Conservation (phyloP, 768 basidiomycete genomes). For the Butyriboletus loyo region DNA sequence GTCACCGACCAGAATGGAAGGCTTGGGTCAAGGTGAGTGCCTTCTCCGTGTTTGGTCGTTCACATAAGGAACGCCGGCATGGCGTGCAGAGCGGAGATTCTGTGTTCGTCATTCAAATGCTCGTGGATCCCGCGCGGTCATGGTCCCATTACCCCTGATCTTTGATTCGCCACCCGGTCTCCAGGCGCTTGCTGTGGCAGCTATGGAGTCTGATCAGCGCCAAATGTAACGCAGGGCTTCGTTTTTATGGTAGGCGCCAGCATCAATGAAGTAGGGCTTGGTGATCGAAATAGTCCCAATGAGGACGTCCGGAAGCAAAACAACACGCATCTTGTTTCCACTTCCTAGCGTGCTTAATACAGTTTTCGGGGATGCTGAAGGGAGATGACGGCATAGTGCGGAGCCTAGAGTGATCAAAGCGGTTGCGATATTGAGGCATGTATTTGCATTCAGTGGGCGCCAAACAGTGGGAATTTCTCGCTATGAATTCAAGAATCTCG, state of each 20-base stretch:
- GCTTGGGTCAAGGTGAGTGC: neutral
- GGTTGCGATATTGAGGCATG: neutral
- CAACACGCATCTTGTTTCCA: neutral
- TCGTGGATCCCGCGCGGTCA: neutral
- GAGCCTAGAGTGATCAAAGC: neutral
- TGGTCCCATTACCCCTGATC: neutral
- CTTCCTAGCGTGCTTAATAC: neutral
- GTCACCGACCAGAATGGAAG: conserved; percentile 12
- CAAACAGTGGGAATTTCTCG: neutral
- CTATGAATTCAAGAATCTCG: neutral
- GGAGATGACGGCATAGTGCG: conserved; percentile 11
- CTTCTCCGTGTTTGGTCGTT: neutral
- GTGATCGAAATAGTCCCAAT: neutral
- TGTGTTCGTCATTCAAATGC: neutral
- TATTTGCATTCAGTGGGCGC: conserved; percentile 1
- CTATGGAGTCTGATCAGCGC: conserved; percentile 2
- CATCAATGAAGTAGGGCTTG: neutral
- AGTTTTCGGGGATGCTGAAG: neutral
- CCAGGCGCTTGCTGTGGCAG: neutral
- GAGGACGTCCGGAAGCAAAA: neutral
- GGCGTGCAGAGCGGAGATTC: conserved; percentile 6
- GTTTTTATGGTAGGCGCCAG: neutral
- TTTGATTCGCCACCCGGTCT: neutral
- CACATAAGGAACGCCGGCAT: neutral
- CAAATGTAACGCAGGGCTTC: neutral